Conservation (phyloP, 1,284 basidiomycete genomes). For the Ceratorhiza oryzae-sativae region DNA sequence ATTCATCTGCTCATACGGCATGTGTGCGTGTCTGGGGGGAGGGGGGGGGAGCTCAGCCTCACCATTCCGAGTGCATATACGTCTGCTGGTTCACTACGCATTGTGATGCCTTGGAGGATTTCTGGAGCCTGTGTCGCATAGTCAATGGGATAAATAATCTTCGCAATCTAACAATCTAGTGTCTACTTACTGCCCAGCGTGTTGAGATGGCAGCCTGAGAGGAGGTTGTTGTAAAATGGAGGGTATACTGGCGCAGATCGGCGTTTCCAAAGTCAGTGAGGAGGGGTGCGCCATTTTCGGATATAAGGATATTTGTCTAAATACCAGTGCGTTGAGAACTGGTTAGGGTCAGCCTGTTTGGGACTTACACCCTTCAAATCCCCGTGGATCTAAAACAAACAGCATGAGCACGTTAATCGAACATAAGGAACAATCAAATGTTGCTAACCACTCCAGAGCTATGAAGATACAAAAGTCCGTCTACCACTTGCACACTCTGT, state of each 20-base stretch:
- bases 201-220: neutral
- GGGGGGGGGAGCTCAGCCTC: too few relatives aligned
- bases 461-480: slow-evolving; percentile 6
- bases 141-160: too few relatives aligned
- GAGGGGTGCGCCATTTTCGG: neutral
- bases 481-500: neutral
- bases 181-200: neutral
- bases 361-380: neutral
- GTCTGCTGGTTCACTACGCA: neutral
- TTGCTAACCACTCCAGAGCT: neutral
- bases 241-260: neutral
- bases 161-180: neutral
- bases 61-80: neutral
- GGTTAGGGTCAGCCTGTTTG: neutral
- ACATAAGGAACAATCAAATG: neutral
- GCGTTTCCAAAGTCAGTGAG: slow-evolving; percentile 17
- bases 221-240: neutral
- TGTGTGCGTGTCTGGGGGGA: too few relatives aligned
- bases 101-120: neutral
- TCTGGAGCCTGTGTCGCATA: neutral
- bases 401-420: too few relatives aligned
- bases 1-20: neutral
- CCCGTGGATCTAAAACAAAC: slow-evolving; percentile 9
- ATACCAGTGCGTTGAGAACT: neutral
- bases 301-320: neutral